Evolutionary conservation across 1,284 basidiomycete species (phyloP).

Genomic region (Tetrapyrgos nigripes): DNA sequence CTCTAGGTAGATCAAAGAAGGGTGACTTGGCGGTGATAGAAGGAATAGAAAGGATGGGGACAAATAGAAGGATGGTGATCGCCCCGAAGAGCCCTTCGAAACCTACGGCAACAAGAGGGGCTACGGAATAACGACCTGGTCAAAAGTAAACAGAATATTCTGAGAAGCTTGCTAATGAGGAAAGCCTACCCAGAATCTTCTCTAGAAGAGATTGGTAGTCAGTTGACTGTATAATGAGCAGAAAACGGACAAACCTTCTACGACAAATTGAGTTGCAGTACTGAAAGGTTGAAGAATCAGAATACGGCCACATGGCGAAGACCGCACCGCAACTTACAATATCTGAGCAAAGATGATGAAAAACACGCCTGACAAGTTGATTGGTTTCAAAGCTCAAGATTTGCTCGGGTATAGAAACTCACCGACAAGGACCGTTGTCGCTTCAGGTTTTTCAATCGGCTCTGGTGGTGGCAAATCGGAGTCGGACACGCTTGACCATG

Average conservation of each 20-base stretch:
- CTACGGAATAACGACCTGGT: conserved; percentile 78
- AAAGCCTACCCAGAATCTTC: conserved; percentile 77
- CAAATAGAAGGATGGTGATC: conserved; percentile 74
- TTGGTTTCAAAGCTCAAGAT: not conserved
- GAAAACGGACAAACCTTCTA: conserved; percentile 73
- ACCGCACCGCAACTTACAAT: conserved; percentile 89
- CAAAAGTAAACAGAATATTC: conserved; percentile 1
- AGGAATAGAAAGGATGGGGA: conserved; percentile 76
- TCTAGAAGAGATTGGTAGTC: conserved; percentile 47
- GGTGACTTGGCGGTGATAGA: conserved; percentile 62
- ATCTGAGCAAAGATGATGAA: conserved; percentile 97
- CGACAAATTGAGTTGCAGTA: conserved; percentile 90
- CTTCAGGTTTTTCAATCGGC: conserved; percentile 60
- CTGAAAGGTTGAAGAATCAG: conserved; percentile 45
- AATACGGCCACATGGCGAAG: too few species aligned
- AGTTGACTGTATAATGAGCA: not conserved
- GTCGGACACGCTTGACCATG: conserved; percentile 26
- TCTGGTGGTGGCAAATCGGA: conserved; percentile 38
- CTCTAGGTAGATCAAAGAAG: conserved; percentile 92
- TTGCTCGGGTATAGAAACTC: conserved; percentile 28
- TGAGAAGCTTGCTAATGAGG: not conserved
- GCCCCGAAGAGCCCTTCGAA: conserved; percentile 94
- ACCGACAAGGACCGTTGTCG: conserved; percentile 74
- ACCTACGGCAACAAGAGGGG: conserved; percentile 94
- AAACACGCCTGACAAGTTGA: conserved; percentile 68